phyloP scores from a whole-genome alignment of 2,329 filamentous ascomycete genomes.

The Exophiala mesophila region DNA sequence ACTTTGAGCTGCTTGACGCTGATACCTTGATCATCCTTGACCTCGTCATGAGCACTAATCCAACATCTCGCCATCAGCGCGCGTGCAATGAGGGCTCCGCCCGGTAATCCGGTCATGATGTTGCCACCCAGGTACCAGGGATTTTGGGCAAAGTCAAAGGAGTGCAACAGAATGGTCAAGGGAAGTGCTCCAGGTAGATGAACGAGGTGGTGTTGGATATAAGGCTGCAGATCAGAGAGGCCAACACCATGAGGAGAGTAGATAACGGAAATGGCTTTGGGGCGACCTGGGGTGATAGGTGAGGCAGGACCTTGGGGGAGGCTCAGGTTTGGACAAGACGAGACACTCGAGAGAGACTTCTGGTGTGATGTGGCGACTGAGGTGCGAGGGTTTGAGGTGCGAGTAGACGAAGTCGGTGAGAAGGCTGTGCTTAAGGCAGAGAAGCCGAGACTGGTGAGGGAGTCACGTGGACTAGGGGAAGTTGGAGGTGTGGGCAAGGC shows the following conservation, averaged over 20 bases:
- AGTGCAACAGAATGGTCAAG: constrained; percentile 49
- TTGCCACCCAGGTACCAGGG: constrained; percentile 52
- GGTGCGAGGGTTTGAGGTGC: constrained; percentile 7
- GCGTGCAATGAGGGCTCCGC: constrained; percentile 46
- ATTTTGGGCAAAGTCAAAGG: constrained; percentile 48
- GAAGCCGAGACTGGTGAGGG: neutral
- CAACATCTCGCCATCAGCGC: constrained; percentile 47
- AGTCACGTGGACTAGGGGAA: constrained; percentile 7
- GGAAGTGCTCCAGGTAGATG: constrained; percentile 42
- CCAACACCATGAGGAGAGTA: constrained; percentile 52
- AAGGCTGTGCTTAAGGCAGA: constrained; percentile 11
- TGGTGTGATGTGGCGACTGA: constrained; percentile 7
- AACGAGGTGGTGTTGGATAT: constrained; percentile 44
- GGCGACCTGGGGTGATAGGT: constrained; percentile 21
- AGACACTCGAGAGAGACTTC: constrained; percentile 20
- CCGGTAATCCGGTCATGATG: constrained; percentile 46
- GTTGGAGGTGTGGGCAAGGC: constrained; percentile 21
- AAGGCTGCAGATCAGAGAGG: constrained; percentile 43
- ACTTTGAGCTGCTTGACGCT: constrained; percentile 43
- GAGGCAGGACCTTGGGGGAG: neutral
- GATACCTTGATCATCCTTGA: constrained; percentile 46
- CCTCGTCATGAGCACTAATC: constrained; percentile 52
- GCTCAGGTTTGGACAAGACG: constrained; percentile 13
- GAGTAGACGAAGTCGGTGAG: constrained; percentile 18
- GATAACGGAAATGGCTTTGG: constrained; percentile 43